These are phyloP conservation scores for Fulvia fulva DNA, from an alignment of 2,329 filamentous ascomycete species.

Conservation along the genomic window DNA sequence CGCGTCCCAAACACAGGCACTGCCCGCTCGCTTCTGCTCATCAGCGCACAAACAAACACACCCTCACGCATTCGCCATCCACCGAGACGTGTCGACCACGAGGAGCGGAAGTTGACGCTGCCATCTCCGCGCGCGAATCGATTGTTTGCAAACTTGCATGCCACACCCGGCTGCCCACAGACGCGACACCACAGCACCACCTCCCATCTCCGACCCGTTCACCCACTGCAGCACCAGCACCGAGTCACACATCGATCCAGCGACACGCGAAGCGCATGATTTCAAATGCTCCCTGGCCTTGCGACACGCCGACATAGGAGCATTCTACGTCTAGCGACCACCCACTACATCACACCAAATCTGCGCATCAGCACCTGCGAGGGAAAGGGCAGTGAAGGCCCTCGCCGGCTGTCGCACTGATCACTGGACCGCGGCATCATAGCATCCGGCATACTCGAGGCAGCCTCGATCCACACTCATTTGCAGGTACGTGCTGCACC, in stretches of 20 bases:
- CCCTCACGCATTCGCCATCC: background rate
- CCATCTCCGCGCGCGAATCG: background rate
- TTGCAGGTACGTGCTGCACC: constrained; percentile 8
- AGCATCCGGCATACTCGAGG: constrained; percentile 6
- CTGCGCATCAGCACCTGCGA: background rate
- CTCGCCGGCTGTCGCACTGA: background rate
- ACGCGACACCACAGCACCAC: background rate
- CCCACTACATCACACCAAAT: background rate
- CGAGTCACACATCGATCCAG: background rate
- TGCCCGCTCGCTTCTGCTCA: background rate
- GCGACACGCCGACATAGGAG: background rate
- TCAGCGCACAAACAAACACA: background rate
- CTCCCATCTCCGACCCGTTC: background rate
- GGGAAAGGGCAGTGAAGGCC: background rate
- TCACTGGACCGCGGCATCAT: constrained; percentile 8
- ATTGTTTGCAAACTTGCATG: background rate
- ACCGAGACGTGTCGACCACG: background rate
- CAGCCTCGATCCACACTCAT: constrained; percentile 11
- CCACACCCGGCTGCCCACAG: background rate
- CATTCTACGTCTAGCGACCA: background rate
- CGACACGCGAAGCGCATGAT: background rate
- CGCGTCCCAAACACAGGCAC: background rate
- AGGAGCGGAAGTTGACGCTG: background rate
- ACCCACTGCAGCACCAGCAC: background rate
- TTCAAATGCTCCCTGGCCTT: background rate